Conservation (phyloP, 768 basidiomycete genomes). For the Amanita phalloides region DNA sequence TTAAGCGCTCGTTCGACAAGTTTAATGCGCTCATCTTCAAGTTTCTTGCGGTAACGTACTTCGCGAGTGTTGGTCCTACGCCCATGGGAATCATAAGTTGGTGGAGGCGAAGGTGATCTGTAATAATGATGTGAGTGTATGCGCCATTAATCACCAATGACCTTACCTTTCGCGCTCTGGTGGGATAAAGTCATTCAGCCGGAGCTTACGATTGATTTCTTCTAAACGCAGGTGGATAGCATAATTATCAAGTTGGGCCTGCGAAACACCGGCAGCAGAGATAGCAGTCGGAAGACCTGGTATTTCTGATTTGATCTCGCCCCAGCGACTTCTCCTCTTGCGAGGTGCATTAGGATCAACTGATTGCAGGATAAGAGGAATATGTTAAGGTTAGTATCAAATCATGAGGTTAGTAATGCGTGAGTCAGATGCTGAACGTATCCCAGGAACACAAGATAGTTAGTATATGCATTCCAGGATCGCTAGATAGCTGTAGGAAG, state of each 20-base stretch:
- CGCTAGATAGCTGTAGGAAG: neutral
- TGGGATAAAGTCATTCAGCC: constrained; percentile 91
- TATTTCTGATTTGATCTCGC: constrained; percentile 84
- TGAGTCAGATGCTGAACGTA: constrained; percentile 25
- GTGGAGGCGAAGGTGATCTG: constrained; percentile 93
- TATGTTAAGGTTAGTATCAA: constrained; percentile 36
- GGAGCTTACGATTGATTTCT: constrained; percentile 93
- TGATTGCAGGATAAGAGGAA: constrained; percentile 35
- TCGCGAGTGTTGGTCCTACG: constrained; percentile 98
- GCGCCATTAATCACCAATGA: constrained; percentile 7
- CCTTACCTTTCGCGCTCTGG: constrained; percentile 86
- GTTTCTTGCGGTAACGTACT: constrained; percentile 93
- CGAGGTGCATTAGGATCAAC: constrained; percentile 81
- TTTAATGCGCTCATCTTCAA: constrained; percentile 84
- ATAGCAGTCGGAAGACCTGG: constrained; percentile 94
- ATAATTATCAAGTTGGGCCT: constrained; percentile 95
- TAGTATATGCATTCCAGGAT: constrained; percentile 4
- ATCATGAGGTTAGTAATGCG: constrained; percentile 16
- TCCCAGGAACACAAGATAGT: neutral
- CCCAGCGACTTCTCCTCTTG: constrained; percentile 97
- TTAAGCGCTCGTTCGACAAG: constrained; percentile 96
- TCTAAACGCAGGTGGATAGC: constrained; percentile 93
- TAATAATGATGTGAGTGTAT: constrained; percentile 14
- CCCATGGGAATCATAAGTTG: constrained; percentile 95
- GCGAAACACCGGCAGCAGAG: constrained; percentile 85